Evolutionary conservation across 106 monocot genomes (phyloP).

Genomic region (Cymbidium sinense): DNA sequence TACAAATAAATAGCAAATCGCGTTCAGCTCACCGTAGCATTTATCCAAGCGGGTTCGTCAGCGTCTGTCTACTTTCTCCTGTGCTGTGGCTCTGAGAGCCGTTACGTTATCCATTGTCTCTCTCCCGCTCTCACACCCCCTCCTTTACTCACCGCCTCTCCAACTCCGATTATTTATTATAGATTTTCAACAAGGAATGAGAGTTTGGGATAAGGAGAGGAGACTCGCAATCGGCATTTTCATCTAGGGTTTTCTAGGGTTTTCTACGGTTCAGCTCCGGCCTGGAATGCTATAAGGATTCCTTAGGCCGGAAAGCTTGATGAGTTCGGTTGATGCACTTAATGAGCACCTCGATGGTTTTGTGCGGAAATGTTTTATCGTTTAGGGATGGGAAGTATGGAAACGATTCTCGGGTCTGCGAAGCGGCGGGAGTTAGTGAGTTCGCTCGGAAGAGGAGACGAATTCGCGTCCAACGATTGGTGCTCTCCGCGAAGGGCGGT

Average conservation of each 20-base stretch:
- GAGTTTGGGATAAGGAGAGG: background rate
- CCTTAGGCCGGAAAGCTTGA: background rate
- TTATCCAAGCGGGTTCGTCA: background rate
- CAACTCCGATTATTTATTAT: background rate
- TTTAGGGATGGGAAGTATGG: background rate
- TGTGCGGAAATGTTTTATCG: background rate
- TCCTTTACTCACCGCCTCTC: background rate
- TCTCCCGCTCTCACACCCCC: background rate
- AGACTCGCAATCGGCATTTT: background rate
- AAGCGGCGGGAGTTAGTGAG: slow-evolving; percentile 5
- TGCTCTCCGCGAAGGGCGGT: slow-evolving; percentile 25
- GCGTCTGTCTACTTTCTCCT: background rate
- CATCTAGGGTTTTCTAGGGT: slow-evolving; percentile 1
- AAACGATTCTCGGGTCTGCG: background rate
- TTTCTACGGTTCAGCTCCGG: background rate
- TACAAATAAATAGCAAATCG: no score
- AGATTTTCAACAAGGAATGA: background rate
- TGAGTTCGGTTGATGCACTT: background rate
- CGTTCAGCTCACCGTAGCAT: background rate
- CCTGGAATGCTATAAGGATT: background rate
- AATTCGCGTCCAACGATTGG: background rate
- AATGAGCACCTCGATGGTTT: slow-evolving; percentile 11
- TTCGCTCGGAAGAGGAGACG: slow-evolving; percentile 10
- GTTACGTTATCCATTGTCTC: slow-evolving; percentile 10
- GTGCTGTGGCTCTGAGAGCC: background rate